Base-by-base conservation (phyloP, 176 grass and related monocot species). In the Areca catechu region DNA sequence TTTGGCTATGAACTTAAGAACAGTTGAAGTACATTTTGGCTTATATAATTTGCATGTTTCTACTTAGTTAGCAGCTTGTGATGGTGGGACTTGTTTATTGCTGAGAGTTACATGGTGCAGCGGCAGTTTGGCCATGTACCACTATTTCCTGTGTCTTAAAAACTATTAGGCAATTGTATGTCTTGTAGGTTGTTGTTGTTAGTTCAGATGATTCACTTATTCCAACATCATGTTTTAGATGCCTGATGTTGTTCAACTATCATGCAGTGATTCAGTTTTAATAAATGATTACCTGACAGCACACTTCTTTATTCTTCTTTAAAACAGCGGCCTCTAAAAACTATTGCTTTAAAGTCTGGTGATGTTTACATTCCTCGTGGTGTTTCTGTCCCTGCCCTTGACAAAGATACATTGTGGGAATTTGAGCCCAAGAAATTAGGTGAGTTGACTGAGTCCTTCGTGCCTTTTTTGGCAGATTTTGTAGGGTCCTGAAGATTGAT, bases 331-430 rank as follows among this genome's bases (percentile, higher is more conserved):
- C 90, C 85, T 19, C 22, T 95, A 48, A 95, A 76, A 86, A 86
- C 90, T 63, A 90, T 90, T 69, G 90, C 90, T 67, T 70, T 95
- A 27, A 95, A 84, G 63, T 90, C 86, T 0, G 80, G 82, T 60
- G 90, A 95, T 68, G 83, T 95, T 57, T 95, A 95, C 74, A 95
- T 95, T 67, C 88, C 88, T 19, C 88, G 82, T 63, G 88, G 88
- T 53, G 88, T 91, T 63, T 83, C 88, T 51, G 82, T 91, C 43
- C 85, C 85, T 77, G 89, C 89, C 53, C 85, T 95, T 65, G 89
- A 85, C 76, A 91, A 91, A 77, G 88, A 91, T 74, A 34, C 24
- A 23, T 28, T 83, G 54, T 91, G 82, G 88, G 82, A 91, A 74
- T 91, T 91, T 25, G 22, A 86, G 54, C 87, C 87, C 52, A 79